These are phyloP conservation scores for Rhizophagus clarus DNA, from an alignment of 192 early-diverging fungal species.

Conservation along the genomic window DNA sequence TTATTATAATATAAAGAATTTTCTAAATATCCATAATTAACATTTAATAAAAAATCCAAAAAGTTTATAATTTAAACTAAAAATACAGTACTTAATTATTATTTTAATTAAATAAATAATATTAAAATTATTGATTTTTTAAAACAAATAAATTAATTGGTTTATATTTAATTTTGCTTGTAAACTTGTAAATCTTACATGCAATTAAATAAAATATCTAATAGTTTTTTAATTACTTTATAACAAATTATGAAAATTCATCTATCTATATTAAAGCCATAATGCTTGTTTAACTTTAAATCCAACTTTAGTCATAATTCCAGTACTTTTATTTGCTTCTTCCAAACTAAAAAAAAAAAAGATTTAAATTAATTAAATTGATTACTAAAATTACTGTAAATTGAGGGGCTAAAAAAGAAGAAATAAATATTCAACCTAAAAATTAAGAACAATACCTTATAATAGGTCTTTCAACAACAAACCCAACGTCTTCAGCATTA, in stretches of 20 bases:
- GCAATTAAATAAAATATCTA: no score
- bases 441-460: conserved; percentile 38
- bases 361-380: neutral
- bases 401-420: neutral
- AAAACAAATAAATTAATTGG: no score
- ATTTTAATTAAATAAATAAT: no score
- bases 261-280: conserved; percentile 36
- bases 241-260: neutral
- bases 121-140: no score
- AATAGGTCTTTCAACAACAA: conserved; percentile 39
- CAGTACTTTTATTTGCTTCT: conserved; percentile 43
- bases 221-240: no score
- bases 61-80: no score
- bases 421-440: neutral
- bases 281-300: conserved; percentile 44
- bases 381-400: neutral
- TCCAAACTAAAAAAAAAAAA: conserved; percentile 33
- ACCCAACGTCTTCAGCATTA: conserved; percentile 25
- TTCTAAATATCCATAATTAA: no score
- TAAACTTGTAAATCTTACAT: no score
- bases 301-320: conserved; percentile 45
- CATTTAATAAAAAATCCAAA: no score
- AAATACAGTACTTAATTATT: no score
- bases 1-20: no score
- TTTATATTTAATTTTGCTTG: no score